phyloP scores from a whole-genome alignment of 164 flowering plant genomes.

The Nelumbo lutea region DNA sequence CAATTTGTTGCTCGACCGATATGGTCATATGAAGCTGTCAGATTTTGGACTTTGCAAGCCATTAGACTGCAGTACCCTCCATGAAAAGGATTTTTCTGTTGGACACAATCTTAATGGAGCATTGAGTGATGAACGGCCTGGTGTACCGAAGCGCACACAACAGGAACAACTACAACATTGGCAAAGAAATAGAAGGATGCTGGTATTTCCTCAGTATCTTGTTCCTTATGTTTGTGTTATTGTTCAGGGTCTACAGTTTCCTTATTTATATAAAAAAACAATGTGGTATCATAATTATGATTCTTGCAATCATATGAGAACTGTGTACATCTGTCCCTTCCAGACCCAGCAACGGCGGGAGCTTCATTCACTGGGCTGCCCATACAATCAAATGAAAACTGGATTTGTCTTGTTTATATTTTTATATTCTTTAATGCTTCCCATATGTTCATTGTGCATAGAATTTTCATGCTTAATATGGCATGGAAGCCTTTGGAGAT shows the following conservation, averaged over 20 bases:
- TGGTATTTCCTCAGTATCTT: background rate
- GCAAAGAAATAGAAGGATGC: slow-evolving; percentile 58
- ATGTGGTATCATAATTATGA: no score
- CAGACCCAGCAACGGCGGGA: no score
- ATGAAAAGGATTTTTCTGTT: slow-evolving; percentile 51
- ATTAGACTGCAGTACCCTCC: slow-evolving; percentile 61
- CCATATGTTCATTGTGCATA: background rate
- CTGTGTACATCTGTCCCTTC: no score
- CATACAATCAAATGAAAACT: no score
- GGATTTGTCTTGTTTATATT: no score
- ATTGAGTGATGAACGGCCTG: slow-evolving; percentile 28
- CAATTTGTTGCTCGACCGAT: slow-evolving; percentile 71
- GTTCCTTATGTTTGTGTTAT: background rate
- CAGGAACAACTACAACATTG: slow-evolving; percentile 78
- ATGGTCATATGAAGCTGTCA: slow-evolving; percentile 63
- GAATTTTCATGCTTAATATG: no score
- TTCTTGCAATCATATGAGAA: no score
- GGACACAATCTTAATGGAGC: slow-evolving; percentile 26
- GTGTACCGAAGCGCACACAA: slow-evolving; percentile 61
- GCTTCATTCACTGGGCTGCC: no score
- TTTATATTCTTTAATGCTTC: no score
- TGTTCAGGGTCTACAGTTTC: background rate
- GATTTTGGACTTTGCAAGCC: slow-evolving; percentile 85
- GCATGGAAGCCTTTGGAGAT: no score
- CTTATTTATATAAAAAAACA: no score